Evolutionary conservation across 139 green algal genomes (phyloP).

Genomic region (Axilococcus clingmanii): DNA sequence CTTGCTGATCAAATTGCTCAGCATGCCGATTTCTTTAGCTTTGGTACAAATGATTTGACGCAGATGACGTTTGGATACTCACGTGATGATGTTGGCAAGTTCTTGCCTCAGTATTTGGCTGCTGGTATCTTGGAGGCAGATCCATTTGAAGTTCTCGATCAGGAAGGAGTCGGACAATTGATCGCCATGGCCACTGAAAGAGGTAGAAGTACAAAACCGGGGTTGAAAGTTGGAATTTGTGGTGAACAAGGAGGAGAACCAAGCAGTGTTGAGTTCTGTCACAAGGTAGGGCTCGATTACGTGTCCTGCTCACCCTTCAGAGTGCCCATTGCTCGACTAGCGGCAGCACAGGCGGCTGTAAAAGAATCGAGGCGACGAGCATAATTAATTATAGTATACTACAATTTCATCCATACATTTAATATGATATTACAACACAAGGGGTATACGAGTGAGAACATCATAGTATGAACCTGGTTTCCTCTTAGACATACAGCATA

Average conservation of each 20-base stretch:
- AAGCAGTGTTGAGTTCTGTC: constrained; percentile 64
- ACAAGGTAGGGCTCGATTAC: constrained; percentile 64
- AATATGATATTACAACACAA: constrained; percentile 2
- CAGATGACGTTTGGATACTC: constrained; percentile 77
- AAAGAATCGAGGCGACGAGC: no score
- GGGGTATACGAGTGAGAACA: neutral
- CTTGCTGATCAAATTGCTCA: constrained; percentile 62
- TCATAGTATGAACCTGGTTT: constrained; percentile 9
- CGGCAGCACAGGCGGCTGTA: constrained; percentile 70
- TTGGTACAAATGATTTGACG: constrained; percentile 92
- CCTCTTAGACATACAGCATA: constrained; percentile 8
- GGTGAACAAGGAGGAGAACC: constrained; percentile 88
- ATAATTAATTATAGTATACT: constrained; percentile 4
- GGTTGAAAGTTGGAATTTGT: constrained; percentile 77
- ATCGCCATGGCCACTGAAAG: constrained; percentile 64
- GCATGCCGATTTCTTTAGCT: constrained; percentile 84
- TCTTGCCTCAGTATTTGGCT: constrained; percentile 68
- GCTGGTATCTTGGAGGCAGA: constrained; percentile 56
- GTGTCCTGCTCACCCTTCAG: constrained; percentile 81
- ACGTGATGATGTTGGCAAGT: constrained; percentile 81
- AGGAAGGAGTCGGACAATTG: constrained; percentile 76
- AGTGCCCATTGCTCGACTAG: constrained; percentile 82
- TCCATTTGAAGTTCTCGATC: constrained; percentile 78
- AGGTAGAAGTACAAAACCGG: constrained; percentile 46
- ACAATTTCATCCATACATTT: neutral